Evolutionary conservation across 1,284 basidiomycete genomes (phyloP).

Genomic region (Athelia sp.): DNA sequence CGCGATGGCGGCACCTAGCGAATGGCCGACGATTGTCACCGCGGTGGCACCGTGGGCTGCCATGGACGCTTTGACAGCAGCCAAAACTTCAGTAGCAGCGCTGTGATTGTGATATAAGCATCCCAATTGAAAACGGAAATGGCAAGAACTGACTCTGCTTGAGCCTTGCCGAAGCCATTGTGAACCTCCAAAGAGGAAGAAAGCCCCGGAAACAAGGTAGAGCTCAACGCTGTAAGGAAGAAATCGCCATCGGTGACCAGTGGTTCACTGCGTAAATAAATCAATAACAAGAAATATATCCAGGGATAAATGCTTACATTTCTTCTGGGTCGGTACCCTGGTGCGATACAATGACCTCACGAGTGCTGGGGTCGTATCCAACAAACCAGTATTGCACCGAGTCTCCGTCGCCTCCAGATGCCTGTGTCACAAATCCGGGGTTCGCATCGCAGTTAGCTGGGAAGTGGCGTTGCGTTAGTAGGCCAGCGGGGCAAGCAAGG

Average conservation of each 20-base stretch:
- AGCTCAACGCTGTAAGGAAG: not conserved
- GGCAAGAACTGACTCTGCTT: not conserved
- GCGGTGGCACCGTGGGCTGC: constrained; percentile 19
- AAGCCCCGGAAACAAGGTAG: not conserved
- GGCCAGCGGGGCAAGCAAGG: not conserved
- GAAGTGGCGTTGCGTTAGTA: too few relatives aligned
- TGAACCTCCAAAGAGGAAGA: not conserved
- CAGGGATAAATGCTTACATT: constrained; percentile 17
- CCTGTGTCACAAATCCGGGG: constrained; percentile 46
- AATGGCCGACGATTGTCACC: constrained; percentile 34
- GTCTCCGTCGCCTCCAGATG: constrained; percentile 57
- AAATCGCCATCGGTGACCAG: not conserved
- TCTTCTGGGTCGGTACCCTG: constrained; percentile 24
- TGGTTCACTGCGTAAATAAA: not conserved
- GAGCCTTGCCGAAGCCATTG: not conserved
- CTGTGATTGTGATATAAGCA: constrained; percentile 11
- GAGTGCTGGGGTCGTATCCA: constrained; percentile 23
- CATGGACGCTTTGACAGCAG: constrained; percentile 29
- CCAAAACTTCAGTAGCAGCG: constrained; percentile 28
- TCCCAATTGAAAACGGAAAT: not conserved
- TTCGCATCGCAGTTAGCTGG: constrained; percentile 50
- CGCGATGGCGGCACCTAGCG: constrained; percentile 43
- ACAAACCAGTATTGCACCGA: constrained; percentile 41
- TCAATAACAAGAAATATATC: not conserved
- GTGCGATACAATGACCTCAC: constrained; percentile 27